These are phyloP conservation scores for Psilocybe mexicana DNA, from an alignment of 1,284 basidiomycete species.

Conservation along the genomic window DNA sequence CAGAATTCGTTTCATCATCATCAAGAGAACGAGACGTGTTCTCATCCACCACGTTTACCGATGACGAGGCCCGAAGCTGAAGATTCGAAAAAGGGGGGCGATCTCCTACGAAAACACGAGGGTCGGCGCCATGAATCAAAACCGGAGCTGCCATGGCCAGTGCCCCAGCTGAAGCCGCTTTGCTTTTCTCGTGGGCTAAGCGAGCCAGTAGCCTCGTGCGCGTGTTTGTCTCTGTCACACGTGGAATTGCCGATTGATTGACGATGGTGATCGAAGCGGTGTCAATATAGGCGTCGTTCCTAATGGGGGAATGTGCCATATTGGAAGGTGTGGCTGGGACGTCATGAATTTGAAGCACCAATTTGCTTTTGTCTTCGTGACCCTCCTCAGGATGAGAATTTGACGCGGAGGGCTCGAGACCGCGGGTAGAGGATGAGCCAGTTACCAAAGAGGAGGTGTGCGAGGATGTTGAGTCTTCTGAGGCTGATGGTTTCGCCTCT, in stretches of 20 bases:
- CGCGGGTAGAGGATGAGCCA: background rate
- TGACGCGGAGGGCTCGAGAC: background rate
- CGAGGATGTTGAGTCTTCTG: background rate
- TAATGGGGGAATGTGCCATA: conserved; percentile 16
- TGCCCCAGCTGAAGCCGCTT: conserved; percentile 17
- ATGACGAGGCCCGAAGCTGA: background rate
- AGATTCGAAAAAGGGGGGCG: background rate
- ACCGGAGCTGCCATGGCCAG: background rate
- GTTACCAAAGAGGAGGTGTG: background rate
- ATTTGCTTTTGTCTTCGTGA: background rate
- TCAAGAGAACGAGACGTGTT: background rate
- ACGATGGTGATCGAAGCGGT: conserved; percentile 22
- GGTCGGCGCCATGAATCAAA: conserved; percentile 1
- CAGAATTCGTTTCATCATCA: background rate
- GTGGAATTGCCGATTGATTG: conserved; percentile 11
- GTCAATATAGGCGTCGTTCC: conserved; percentile 18
- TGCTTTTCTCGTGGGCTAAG: conserved; percentile 46
- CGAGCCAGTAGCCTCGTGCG: conserved; percentile 45
- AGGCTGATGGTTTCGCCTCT: background rate
- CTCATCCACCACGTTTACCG: background rate
- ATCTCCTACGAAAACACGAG: conserved; percentile 2
- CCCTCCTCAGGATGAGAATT: background rate
- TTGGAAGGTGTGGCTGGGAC: background rate
- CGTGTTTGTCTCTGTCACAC: conserved; percentile 16
- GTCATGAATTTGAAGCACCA: background rate